A percentile compares a stretch with the other conserved stretches of the same genome.
Conservation (phyloP, 306 rosid genomes). For the Trifolium repens region DNA sequence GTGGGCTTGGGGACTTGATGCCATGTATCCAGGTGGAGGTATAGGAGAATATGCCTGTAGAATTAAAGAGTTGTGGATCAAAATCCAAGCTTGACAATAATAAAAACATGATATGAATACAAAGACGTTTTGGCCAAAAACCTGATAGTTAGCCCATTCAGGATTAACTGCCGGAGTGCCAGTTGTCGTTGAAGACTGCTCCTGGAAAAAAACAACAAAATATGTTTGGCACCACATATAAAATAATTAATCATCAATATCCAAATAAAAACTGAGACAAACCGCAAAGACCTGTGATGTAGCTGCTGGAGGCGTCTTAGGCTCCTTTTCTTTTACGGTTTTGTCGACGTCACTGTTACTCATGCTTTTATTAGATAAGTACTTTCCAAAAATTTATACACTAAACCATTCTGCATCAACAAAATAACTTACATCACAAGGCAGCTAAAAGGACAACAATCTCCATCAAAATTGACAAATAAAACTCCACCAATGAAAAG, state of each 20-base stretch:
- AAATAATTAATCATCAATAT: slow-evolving; percentile 25
- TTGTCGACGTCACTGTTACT: slow-evolving; percentile 79
- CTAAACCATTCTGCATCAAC: slow-evolving; percentile 60
- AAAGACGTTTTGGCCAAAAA: slow-evolving; percentile 44
- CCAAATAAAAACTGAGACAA: slow-evolving; percentile 18
- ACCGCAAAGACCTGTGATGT: slow-evolving; percentile 66
- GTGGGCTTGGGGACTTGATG: slow-evolving; percentile 94
- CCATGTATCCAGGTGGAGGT: slow-evolving; percentile 93
- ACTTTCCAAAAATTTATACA: slow-evolving; percentile 38
- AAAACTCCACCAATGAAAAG: slow-evolving; percentile 18
- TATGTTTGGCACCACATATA: slow-evolving; percentile 6
- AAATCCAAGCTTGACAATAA: slow-evolving; percentile 45
- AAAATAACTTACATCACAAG: slow-evolving; percentile 44
- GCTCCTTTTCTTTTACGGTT: slow-evolving; percentile 71
- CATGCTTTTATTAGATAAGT: slow-evolving; percentile 50
- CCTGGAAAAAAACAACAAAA: slow-evolving; percentile 59
- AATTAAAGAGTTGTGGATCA: slow-evolving; percentile 33
- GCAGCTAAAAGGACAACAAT: slow-evolving; percentile 30
- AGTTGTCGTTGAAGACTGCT: slow-evolving; percentile 66
- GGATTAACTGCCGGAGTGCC: slow-evolving; percentile 72
- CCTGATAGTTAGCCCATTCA: slow-evolving; percentile 98
- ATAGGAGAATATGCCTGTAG: slow-evolving; percentile 89
- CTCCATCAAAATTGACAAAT: slow-evolving; percentile 15
- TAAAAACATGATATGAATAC: slow-evolving; percentile 30
- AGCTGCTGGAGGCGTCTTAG: slow-evolving; percentile 69